phyloP scores from a whole-genome alignment of 257 asterid genomes.

The Jaltomata sinuosa region DNA sequence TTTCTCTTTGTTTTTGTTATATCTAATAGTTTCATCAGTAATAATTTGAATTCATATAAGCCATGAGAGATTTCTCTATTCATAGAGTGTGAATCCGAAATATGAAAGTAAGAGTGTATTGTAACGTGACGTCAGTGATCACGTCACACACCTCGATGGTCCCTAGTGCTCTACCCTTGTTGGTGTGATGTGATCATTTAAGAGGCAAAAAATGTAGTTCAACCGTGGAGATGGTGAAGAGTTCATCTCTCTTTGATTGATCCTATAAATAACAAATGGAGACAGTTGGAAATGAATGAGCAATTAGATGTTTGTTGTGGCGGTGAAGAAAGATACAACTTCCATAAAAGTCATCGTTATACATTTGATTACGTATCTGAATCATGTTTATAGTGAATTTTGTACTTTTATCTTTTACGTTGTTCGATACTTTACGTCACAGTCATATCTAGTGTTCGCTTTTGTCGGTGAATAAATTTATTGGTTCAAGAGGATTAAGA shows the following conservation, averaged over 20 bases:
- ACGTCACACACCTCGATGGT: no score
- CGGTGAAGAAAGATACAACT: not conserved
- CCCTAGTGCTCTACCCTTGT: no score
- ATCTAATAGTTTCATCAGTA: no score
- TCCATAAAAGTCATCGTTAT: not conserved
- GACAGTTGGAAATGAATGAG: not conserved
- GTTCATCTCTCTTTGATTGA: not conserved
- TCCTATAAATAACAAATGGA: not conserved
- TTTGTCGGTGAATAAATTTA: not conserved
- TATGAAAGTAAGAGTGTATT: no score
- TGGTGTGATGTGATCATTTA: not conserved
- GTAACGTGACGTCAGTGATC: no score
- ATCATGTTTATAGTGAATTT: not conserved
- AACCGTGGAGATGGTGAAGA: not conserved
- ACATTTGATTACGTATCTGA: not conserved
- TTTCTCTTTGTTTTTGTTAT: no score
- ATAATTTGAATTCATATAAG: not conserved
- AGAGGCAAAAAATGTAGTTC: not conserved
- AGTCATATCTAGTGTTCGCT: not conserved
- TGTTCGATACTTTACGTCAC: not conserved
- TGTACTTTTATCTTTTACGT: not conserved
- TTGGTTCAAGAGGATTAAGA: no score
- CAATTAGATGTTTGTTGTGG: not conserved
- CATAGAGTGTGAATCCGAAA: not conserved
- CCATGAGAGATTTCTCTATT: not conserved